These are phyloP conservation scores for Dactylellina parvicollis DNA, from an alignment of 2,329 filamentous ascomycete species.

Conservation along the genomic window DNA sequence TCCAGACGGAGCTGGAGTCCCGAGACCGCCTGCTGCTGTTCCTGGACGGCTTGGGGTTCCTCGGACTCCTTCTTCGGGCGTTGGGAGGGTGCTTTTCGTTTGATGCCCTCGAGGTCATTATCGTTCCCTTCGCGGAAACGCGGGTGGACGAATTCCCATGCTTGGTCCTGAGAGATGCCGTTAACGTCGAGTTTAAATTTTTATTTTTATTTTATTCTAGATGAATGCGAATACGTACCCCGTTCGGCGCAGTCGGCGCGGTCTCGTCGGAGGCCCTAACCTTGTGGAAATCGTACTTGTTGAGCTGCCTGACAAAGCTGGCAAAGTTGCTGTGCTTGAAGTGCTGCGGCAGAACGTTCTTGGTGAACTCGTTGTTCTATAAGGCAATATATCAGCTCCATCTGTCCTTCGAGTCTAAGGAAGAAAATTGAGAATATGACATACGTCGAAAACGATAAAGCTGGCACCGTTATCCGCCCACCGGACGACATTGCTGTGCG, in stretches of 20 bases:
- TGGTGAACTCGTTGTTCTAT: constrained; percentile 97
- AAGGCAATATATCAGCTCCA: no score
- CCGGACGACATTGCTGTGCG: constrained; percentile 89
- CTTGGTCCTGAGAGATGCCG: constrained; percentile 66
- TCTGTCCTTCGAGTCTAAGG: no score
- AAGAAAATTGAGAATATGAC: no score
- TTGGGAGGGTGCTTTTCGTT: constrained; percentile 85
- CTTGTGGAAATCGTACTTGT: constrained; percentile 98
- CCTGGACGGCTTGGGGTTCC: constrained; percentile 20
- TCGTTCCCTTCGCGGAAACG: constrained; percentile 97
- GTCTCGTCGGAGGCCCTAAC: constrained; percentile 90
- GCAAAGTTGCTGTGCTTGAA: constrained; percentile 99
- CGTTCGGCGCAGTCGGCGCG: constrained; percentile 28
- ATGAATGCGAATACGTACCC: constrained; percentile 19
- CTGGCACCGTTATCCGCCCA: constrained; percentile 96
- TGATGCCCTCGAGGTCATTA: constrained; percentile 94
- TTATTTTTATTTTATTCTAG: neutral
- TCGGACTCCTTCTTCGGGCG: constrained; percentile 50
- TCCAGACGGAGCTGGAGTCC: constrained; percentile 29
- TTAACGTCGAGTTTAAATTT: constrained; percentile 51
- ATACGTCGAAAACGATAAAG: constrained; percentile 95
- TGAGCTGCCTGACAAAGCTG: constrained; percentile 92
- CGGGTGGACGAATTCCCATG: constrained; percentile 97
- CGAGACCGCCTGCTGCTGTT: constrained; percentile 7
- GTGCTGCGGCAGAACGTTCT: constrained; percentile 94